Evolutionary conservation across 306 rosid genomes (phyloP).

Genomic region (Citrullus amarus): DNA sequence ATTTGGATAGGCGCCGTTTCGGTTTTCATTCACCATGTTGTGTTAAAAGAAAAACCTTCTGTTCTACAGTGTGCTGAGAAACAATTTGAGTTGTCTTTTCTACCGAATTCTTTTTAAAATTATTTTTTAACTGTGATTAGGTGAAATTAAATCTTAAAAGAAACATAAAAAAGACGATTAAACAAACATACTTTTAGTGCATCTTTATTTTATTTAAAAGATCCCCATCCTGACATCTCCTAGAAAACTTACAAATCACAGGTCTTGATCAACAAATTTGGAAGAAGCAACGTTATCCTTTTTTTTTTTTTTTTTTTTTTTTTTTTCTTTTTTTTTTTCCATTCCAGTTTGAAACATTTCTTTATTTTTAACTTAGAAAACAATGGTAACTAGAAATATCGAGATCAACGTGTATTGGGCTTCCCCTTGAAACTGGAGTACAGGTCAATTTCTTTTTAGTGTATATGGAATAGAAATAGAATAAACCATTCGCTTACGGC

Average conservation of each 20-base stretch:
- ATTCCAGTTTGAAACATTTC: neutral
- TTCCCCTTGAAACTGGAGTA: neutral
- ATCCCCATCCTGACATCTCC: neutral
- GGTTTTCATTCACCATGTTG: neutral
- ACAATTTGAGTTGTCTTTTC: neutral
- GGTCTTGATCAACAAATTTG: neutral
- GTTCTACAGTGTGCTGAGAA: neutral
- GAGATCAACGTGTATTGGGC: neutral
- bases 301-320: too few species aligned
- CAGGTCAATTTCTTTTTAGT: neutral
- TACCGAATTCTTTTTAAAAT: neutral
- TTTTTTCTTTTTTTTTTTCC: neutral
- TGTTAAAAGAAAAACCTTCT: neutral
- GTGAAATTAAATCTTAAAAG: neutral
- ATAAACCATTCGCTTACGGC: neutral
- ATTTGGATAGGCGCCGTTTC: neutral
- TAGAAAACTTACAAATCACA: neutral
- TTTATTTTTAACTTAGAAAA: neutral
- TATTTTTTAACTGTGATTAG: neutral
- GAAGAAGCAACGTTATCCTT: neutral
- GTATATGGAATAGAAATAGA: neutral
- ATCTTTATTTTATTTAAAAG: neutral
- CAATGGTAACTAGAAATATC: neutral
- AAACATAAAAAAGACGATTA: neutral
- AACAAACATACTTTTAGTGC: neutral